Evolutionary conservation across 352 stramenopile genomes (phyloP), one percentile per base, ranked within the genome.

Genomic region (Phytophthora sp.): DNA sequence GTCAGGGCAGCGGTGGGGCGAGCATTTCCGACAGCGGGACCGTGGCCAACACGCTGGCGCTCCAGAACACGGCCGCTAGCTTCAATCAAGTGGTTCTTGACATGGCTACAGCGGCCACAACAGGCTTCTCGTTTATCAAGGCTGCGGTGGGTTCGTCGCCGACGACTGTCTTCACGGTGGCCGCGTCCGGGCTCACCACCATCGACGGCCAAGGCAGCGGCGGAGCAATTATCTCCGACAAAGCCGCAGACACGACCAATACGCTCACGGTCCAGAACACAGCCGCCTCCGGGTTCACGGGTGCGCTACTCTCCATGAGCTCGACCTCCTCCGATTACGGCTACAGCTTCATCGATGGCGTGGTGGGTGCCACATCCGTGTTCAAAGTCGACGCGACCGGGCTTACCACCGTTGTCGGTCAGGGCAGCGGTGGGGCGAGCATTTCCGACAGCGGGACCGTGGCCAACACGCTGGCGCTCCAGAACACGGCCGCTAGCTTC

Each of bases 101-200:
- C 15, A 44, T 44, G 36, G 45, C 54, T 11, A 26, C 35, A 18
- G 77, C 54, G 13, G 52, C 27, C 54, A 44, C 11, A 26, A 26
- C 15, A 2, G 49, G 21, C 1, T 71, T 63, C 39, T 59, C 54
- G 7, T 30, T 79, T n/a, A 72, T 80, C 20, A 67, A 72, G 33
- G 62, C 52, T 0, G 52, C 68, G 41, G 63, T 15, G 0, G 52
- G 36, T 8, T 23, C 36, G 15, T n/a, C 33, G 15, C 33, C 33
- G 4, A 33, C 29, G 29, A 12, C 29, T 33, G 29, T 33, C 7
- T 33, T 84, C 26, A 63, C 54, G 1, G 66, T 84, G 5, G 39
- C 58, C 2, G 52, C 66, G 24, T 61, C 59, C 0, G 77, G 75
- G 15, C 57, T 65, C 30, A 71, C 67, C 5, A 45, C 38, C 1